A percentile compares a stretch with the other conserved stretches of the same genome.
Evolutionary conservation across 2,329 filamentous ascomycete species (phyloP).

Genomic region (Xylariaceae sp.): DNA sequence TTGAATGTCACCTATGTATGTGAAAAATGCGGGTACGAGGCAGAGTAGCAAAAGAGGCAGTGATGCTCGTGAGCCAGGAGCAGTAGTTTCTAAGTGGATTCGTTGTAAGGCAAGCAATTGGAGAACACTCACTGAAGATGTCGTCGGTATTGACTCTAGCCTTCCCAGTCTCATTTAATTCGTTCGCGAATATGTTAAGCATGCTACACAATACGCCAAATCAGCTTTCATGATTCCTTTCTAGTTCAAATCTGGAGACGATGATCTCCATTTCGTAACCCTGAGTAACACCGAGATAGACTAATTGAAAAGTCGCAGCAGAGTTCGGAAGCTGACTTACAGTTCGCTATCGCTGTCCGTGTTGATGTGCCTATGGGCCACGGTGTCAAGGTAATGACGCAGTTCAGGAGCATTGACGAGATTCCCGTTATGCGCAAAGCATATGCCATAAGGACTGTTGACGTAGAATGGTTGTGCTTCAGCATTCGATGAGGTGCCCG

Average conservation of each 20-base stretch:
- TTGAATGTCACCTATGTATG: no score
- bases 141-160: constrained; percentile 81
- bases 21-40: background rate
- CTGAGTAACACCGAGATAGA: background rate
- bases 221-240: constrained; percentile 1
- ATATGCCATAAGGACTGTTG: constrained; percentile 83
- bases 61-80: background rate
- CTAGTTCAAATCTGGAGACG: background rate
- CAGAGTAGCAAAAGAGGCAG: background rate
- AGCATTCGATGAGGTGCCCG: constrained; percentile 77
- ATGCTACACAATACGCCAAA: constrained; percentile 6
- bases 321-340: constrained; percentile 5
- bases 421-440: constrained; percentile 84
- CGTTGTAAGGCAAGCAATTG: background rate
- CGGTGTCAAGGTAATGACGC: constrained; percentile 71
- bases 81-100: background rate
- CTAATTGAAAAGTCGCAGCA: background rate
- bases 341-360: constrained; percentile 27
- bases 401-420: constrained; percentile 76
- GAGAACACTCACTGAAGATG: constrained; percentile 58
- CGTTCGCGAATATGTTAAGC: constrained; percentile 25
- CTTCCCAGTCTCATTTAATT: constrained; percentile 69
- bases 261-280: background rate
- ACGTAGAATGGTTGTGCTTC: constrained; percentile 94
- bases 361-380: constrained; percentile 80